Evolutionary conservation across 148 eudicot species (phyloP).

Genomic region (Rhododendron mucronatum): DNA sequence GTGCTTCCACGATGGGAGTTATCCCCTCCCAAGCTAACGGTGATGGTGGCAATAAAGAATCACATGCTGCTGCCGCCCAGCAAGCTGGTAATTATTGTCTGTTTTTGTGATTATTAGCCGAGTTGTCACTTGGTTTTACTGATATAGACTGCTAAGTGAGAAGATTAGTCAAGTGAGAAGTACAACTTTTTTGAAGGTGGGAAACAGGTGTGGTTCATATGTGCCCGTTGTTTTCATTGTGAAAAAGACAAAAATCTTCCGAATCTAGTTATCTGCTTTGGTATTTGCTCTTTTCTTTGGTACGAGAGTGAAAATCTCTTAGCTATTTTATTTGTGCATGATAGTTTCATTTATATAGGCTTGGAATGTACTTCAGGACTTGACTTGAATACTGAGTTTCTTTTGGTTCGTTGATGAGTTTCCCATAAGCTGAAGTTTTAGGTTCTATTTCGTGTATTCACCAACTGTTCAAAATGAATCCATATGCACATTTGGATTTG

Average conservation of each 20-base stretch:
- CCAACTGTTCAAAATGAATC: neutral
- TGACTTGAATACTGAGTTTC: neutral
- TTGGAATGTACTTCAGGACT: neutral
- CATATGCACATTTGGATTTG: neutral
- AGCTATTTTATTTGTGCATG: neutral
- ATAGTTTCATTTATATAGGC: neutral
- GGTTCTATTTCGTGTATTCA: neutral
- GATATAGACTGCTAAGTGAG: neutral
- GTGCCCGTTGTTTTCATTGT: neutral
- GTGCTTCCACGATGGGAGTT: conserved; percentile 21
- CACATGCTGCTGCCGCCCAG: conserved; percentile 17
- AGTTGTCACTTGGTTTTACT: neutral
- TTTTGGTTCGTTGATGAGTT: neutral
- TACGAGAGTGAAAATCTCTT: neutral
- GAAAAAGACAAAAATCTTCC: neutral
- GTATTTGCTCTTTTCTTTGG: neutral
- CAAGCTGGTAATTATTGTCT: conserved; percentile 33
- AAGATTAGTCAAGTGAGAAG: neutral
- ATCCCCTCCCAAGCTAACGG: conserved; percentile 27
- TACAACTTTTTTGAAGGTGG: neutral
- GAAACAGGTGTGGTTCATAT: neutral
- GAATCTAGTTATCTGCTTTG: neutral
- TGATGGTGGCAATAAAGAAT: conserved; percentile 26
- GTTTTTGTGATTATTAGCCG: neutral
- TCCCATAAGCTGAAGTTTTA: neutral